These are phyloP conservation scores for Rhododendron vialii DNA, from an alignment of 148 eudicot genomes.

Conservation along the genomic window DNA sequence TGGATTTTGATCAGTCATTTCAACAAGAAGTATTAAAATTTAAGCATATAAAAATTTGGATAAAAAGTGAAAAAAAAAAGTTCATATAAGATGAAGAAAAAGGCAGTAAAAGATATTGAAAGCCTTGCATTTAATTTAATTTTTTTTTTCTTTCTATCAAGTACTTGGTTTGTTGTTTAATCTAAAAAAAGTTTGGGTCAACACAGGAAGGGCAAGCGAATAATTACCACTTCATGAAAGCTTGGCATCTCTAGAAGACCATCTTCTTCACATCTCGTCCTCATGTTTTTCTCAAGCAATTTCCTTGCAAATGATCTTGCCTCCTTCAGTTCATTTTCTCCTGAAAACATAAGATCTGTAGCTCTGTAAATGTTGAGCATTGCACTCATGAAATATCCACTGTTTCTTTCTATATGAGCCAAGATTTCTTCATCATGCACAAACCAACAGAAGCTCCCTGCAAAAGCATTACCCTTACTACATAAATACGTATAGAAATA, in stretches of 20 bases:
- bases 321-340: constrained; percentile 29
- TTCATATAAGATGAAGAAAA: no score
- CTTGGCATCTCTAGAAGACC: constrained; percentile 14
- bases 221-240: constrained; percentile 26
- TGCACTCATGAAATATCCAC: constrained; percentile 9
- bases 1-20: no score
- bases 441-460: constrained; percentile 45
- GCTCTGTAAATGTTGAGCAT: constrained; percentile 37
- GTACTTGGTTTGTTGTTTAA: no score
- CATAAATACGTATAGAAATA: no score
- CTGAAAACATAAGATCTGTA: constrained; percentile 31
- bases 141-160: no score
- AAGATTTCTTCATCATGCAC: constrained; percentile 17
- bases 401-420: constrained; percentile 23
- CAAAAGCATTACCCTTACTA: background rate
- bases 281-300: constrained; percentile 22
- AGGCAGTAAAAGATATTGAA: no score
- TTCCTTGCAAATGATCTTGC: constrained; percentile 34
- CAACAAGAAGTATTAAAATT: no score
- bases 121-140: no score
- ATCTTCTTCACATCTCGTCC: constrained; percentile 1
- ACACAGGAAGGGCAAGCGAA: background rate
- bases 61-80: no score
- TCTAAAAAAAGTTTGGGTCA: background rate
- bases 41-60: no score